A percentile compares a stretch with the other conserved stretches of the same genome.
Evolutionary conservation across 1,139 yeast genomes (phyloP).

Genomic region (Suhomyces ambrosiae): DNA sequence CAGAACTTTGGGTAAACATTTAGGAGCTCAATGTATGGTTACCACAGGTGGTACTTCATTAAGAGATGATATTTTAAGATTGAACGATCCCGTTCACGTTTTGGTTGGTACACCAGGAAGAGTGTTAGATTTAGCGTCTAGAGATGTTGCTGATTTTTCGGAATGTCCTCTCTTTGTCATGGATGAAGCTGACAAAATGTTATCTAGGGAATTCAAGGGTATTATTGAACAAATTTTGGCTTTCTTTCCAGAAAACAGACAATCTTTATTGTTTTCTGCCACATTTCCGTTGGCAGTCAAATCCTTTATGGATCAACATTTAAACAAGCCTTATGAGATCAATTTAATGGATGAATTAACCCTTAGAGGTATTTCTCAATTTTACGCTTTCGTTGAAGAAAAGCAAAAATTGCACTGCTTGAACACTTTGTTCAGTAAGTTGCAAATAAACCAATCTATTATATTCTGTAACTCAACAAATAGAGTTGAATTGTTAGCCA

Average conservation of each 20-base stretch:
- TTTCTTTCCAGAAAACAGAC: slow-evolving; percentile 79
- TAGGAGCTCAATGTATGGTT: slow-evolving; percentile 93
- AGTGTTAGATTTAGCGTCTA: slow-evolving; percentile 89
- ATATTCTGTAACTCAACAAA: slow-evolving; percentile 96
- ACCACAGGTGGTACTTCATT: slow-evolving; percentile 98
- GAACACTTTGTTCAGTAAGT: slow-evolving; percentile 89
- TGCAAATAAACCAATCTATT: slow-evolving; percentile 94
- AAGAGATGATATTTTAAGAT: slow-evolving; percentile 90
- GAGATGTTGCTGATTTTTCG: slow-evolving; percentile 82
- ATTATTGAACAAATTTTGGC: slow-evolving; percentile 85
- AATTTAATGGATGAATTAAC: slow-evolving; percentile 98
- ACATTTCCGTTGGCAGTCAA: slow-evolving; percentile 96
- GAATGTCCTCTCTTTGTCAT: slow-evolving; percentile 88
- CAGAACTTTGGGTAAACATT: slow-evolving; percentile 93
- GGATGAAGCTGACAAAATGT: slow-evolving; percentile 99
- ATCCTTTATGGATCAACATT: slow-evolving; percentile 88
- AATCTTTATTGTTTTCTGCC: slow-evolving; percentile 88
- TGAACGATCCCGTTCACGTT: slow-evolving; percentile 88
- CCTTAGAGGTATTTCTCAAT: slow-evolving; percentile 93
- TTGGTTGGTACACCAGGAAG: slow-evolving; percentile 97
- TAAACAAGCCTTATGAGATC: slow-evolving; percentile 91
- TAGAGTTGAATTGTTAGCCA: slow-evolving; percentile 93
- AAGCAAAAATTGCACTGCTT: slow-evolving; percentile 93
- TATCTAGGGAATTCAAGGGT: slow-evolving; percentile 85
- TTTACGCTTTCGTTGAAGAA: slow-evolving; percentile 96